phyloP scores from a whole-genome alignment of 2,329 filamentous ascomycete genomes.

The Aspergillus sp. region DNA sequence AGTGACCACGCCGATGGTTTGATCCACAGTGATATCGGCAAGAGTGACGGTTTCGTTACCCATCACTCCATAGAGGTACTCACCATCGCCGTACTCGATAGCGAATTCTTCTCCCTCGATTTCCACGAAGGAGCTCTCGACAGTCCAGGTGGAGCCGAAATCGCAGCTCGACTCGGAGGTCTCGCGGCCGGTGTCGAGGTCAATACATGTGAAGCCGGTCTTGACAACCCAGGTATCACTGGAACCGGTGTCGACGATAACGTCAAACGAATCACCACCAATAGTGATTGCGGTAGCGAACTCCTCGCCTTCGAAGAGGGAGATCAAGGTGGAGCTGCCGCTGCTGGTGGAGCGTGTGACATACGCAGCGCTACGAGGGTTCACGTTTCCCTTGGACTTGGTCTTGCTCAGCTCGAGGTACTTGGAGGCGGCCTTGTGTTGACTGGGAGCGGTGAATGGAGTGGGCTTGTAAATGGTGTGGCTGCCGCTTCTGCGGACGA shows the following conservation, averaged over 20 bases:
- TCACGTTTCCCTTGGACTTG: background rate
- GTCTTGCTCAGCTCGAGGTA: conserved; percentile 13
- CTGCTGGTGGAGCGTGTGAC: conserved; percentile 4
- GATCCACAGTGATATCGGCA: conserved; percentile 18
- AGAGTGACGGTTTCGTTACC: conserved; percentile 26
- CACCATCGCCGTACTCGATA: conserved; percentile 29
- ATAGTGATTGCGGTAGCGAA: conserved; percentile 24
- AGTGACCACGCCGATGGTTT: conserved; percentile 10
- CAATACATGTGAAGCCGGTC: conserved; percentile 37
- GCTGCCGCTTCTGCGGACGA: background rate
- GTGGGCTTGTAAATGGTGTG: conserved; percentile 16
- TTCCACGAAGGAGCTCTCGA: conserved; percentile 14
- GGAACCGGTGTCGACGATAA: conserved; percentile 52
- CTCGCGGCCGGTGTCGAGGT: conserved; percentile 15
- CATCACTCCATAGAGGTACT: conserved; percentile 24
- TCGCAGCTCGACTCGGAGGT: conserved; percentile 14
- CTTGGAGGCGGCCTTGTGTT: background rate
- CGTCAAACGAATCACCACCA: conserved; percentile 34
- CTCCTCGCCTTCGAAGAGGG: conserved; percentile 18
- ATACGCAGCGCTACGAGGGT: conserved; percentile 10
- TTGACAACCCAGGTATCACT: conserved; percentile 51
- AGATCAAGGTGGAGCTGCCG: conserved; percentile 14
- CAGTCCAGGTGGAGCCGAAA: conserved; percentile 22
- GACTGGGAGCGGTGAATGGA: background rate
- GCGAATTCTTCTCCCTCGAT: conserved; percentile 26